phyloP scores from a whole-genome alignment of 352 stramenopile genomes.

The Phytophthora hibernalis region DNA sequence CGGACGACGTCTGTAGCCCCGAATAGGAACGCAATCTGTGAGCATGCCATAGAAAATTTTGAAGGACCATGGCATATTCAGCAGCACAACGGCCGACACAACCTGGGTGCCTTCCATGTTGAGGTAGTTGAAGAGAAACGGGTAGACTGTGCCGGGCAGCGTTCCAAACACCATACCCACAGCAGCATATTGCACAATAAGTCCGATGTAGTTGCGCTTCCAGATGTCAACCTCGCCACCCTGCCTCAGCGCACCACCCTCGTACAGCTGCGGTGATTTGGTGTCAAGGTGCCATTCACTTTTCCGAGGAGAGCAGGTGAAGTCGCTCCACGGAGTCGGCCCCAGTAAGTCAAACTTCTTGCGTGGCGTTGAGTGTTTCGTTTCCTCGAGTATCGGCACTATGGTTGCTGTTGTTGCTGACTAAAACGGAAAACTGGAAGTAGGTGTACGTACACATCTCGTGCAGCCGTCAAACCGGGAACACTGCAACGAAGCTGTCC shows the following conservation, averaged over 20 bases:
- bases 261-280: constrained; percentile 27
- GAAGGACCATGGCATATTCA: constrained; percentile 65
- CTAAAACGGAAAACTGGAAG: constrained; percentile 11
- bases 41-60: constrained; percentile 65
- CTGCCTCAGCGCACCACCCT: constrained; percentile 28
- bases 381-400: constrained; percentile 32
- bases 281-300: constrained; percentile 22
- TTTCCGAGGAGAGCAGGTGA: constrained; percentile 6
- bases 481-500: too few species aligned
- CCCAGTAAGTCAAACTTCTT: constrained; percentile 25
- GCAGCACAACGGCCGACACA: constrained; percentile 43
- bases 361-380: constrained; percentile 9
- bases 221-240: constrained; percentile 40
- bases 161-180: constrained; percentile 50
- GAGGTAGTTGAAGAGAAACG: constrained; percentile 57
- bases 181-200: constrained; percentile 53
- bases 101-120: constrained; percentile 56
- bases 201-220: constrained; percentile 47
- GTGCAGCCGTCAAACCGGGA: neutral
- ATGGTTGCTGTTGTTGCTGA: constrained; percentile 11
- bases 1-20: constrained; percentile 57
- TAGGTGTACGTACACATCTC: neutral
- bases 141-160: constrained; percentile 54
- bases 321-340: neutral
- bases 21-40: constrained; percentile 59